Percentiles rank a stretch among this genome's conserved stretches.
These are phyloP conservation scores for Coix lacrymajobi DNA, from an alignment of 176 grass and related monocot genomes.

Conservation along the genomic window DNA sequence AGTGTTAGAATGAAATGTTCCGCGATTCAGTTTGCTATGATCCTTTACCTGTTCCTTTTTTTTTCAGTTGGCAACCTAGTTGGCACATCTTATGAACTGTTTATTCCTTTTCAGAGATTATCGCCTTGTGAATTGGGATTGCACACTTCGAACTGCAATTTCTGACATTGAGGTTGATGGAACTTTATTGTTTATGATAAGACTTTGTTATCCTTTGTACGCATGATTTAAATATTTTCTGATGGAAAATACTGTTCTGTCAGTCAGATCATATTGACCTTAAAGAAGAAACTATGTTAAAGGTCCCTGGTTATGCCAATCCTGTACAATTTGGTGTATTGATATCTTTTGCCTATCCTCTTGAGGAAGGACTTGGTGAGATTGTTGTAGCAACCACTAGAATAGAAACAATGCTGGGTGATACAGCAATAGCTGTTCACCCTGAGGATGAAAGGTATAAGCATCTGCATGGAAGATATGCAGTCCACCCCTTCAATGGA, in stretches of 20 bases:
- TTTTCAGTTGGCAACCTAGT: not conserved
- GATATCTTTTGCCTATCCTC: conserved; percentile 79
- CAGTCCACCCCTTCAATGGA: conserved; percentile 73
- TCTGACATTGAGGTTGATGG: conserved; percentile 68
- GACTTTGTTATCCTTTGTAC: not conserved
- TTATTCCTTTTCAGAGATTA: conserved; percentile 53
- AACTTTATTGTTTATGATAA: not conserved
- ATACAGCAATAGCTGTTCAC: conserved; percentile 80
- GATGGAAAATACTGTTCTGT: conserved; percentile 11
- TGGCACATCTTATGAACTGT: not conserved
- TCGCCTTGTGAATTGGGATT: conserved; percentile 89
- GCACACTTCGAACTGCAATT: conserved; percentile 74
- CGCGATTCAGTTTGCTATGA: not conserved
- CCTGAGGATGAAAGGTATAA: conserved; percentile 64
- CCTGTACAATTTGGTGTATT: conserved; percentile 78
- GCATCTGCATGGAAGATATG: conserved; percentile 68
- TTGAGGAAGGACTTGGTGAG: conserved; percentile 62
- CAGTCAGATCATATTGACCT: conserved; percentile 69
- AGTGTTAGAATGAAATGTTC: not conserved
- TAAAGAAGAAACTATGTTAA: conserved; percentile 62
- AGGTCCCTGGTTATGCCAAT: conserved; percentile 54
- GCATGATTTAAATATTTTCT: not conserved
- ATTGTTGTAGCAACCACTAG: conserved; percentile 75
- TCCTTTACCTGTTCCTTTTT: not conserved
- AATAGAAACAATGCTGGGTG: conserved; percentile 85